Evolutionary conservation across 306 rosid genomes (phyloP).

Genomic region (Quillaja saponaria): DNA sequence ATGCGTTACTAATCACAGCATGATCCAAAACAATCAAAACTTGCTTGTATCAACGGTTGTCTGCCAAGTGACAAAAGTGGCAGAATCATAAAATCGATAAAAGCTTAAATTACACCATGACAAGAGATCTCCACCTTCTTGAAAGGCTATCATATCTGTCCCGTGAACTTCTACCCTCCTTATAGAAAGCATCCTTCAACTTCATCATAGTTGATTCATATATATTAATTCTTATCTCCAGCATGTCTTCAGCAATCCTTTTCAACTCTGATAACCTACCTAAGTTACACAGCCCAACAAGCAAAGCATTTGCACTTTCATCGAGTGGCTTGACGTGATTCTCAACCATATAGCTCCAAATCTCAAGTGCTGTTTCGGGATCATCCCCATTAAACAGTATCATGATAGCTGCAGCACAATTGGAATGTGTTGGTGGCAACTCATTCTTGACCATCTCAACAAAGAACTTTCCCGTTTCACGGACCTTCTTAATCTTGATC

Average conservation of each 20-base stretch:
- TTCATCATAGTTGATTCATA: conserved; percentile 56
- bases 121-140: conserved; percentile 53
- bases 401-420: conserved; percentile 52
- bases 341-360: conserved; percentile 66
- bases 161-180: conserved; percentile 53
- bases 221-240: conserved; percentile 48
- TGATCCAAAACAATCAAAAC: too few species aligned
- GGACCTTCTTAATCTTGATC: conserved; percentile 54
- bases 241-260: conserved; percentile 53
- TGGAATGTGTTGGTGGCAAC: conserved; percentile 47
- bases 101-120: conserved; percentile 22
- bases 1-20: too few species aligned
- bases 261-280: conserved; percentile 52
- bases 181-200: conserved; percentile 52
- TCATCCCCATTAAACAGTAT: conserved; percentile 65
- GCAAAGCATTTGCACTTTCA: conserved; percentile 58
- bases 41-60: too few species aligned
- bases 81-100: too few species aligned
- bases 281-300: conserved; percentile 59
- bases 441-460: conserved; percentile 76
- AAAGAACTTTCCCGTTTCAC: conserved; percentile 47
- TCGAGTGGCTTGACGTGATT: conserved; percentile 50
- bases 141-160: conserved; percentile 55
- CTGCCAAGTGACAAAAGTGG: too few species aligned
- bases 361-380: conserved; percentile 60